phyloP scores from a whole-genome alignment of 2,329 filamentous ascomycete species.

The Didymella segeticola region DNA sequence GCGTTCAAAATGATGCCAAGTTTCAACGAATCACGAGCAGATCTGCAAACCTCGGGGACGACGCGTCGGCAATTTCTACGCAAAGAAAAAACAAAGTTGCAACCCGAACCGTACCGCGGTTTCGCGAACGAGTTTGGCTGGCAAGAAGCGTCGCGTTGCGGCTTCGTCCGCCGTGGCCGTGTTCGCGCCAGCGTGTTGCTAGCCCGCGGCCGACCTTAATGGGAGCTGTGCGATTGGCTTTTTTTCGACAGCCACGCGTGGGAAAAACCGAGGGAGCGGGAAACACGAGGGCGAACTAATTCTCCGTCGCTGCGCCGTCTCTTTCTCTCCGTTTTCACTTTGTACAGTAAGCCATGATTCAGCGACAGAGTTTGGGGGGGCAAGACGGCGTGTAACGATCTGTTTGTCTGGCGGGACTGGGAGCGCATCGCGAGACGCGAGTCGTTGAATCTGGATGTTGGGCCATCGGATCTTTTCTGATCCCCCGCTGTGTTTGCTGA shows the following conservation, averaged over 20 bases:
- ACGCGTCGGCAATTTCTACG: slow-evolving; percentile 3
- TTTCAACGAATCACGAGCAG: not conserved
- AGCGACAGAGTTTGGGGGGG: not conserved
- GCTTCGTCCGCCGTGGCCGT: not conserved
- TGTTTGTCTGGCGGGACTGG: not conserved
- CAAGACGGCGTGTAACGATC: not conserved
- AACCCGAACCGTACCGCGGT: too few species aligned
- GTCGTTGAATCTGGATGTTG: not conserved
- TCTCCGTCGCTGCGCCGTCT: not conserved
- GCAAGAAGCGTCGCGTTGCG: slow-evolving; percentile 8
- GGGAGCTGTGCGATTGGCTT: not conserved
- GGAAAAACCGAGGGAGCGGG: not conserved
- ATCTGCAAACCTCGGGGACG: not conserved
- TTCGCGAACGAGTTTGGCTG: not conserved
- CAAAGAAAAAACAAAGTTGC: not conserved
- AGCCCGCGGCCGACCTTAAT: too few species aligned
- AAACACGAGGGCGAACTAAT: slow-evolving; percentile 1
- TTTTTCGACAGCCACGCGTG: not conserved
- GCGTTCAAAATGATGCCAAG: not conserved
- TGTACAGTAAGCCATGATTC: not conserved
- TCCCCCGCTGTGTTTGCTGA: too few species aligned
- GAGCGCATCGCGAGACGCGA: not conserved
- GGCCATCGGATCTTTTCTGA: slow-evolving; percentile 7
- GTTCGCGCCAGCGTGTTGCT: not conserved
- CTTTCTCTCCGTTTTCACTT: not conserved